Base-by-base conservation (phyloP, 805 yeast genomes). In the Ogataea glucozyma region DNA sequence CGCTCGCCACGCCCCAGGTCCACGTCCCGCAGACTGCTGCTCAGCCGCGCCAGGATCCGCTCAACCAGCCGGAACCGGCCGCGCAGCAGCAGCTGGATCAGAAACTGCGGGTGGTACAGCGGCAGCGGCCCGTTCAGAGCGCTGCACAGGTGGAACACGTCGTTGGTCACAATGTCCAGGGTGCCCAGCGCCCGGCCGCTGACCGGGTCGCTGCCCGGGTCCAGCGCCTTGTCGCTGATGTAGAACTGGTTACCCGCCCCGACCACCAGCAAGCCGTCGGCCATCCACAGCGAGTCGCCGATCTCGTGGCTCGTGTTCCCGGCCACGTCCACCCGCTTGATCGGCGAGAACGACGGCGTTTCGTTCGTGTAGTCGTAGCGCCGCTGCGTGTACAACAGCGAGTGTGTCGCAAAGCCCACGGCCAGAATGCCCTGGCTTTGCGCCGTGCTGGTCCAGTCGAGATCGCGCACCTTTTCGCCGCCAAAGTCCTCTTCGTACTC, bases 211-310 rank as follows among this genome's bases (percentile, higher is more conserved):
- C 65, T 58, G 6, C 44, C 40, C 14, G 76, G 58, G 57, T 86
- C 85, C 23, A 88, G 61, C 4, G 69, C 57, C 54, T 85, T 82
- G 58, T 88, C 95, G 45, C 86, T 86, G 26, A 90, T 73, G 54
- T 86, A 89, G 35, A 90, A 73, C 59, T 90, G 97, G 62, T 90
- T 90, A 0, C 97, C 97, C 12, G 91, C 73, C 3, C 93, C 97
- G 43, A 88, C 79, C 1, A 86, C 90, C 41, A 90, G 72, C 13
- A 81, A 75, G 1, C 95, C 96, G 54, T 83, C 80, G 36, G 76
- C 72, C 49, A 91, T 68, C 97, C 97, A 91, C 11, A 85, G 71
- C 12, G 95, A 84, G 60, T 90, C 97, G 6, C 96, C 97, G 46
- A 90, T 88, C 12, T 71, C 71, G 58, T 89, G 96, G 0, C 86